Evolutionary conservation across 1,139 yeast genomes (phyloP).

Genomic region (Sugiyamaella japonica): DNA sequence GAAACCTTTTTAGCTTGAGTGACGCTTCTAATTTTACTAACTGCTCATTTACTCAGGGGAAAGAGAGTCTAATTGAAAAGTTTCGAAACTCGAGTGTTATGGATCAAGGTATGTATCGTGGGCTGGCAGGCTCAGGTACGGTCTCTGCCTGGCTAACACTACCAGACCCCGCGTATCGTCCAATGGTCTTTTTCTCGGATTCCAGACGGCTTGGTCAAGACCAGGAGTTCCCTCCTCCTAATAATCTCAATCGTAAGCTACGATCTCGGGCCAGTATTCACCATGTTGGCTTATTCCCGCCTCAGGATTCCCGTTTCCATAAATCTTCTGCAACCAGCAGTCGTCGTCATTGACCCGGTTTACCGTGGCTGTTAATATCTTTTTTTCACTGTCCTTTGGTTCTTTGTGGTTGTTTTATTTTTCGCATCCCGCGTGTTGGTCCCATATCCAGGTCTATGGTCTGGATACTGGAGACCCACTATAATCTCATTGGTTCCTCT

Average conservation of each 20-base stretch:
- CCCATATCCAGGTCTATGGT: too few relatives aligned
- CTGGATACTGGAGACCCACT: too few relatives aligned
- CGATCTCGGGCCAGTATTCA: constrained; percentile 41
- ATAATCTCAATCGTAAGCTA: constrained; percentile 40
- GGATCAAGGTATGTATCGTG: constrained; percentile 41
- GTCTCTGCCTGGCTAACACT: neutral
- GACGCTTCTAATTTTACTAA: constrained; percentile 1
- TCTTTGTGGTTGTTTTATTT: neutral
- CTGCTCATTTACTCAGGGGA: constrained; percentile 44
- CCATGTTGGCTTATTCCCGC: constrained; percentile 34
- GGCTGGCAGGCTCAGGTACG: neutral
- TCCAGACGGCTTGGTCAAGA: constrained; percentile 45
- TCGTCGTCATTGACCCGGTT: too few relatives aligned
- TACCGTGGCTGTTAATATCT: neutral
- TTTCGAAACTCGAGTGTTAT: constrained; percentile 52
- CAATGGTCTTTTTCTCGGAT: constrained; percentile 44
- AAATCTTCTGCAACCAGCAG: neutral
- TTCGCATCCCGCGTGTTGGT: neutral
- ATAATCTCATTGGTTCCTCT: too few relatives aligned
- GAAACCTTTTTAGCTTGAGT: neutral
- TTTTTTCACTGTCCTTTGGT: neutral
- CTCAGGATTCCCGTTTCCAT: constrained; percentile 1
- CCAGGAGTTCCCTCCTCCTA: constrained; percentile 43
- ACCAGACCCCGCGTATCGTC: constrained; percentile 45
- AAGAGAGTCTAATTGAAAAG: constrained; percentile 46